Evolutionary conservation across 495 filamentous ascomycete species (phyloP), one percentile per base, ranked within the genome.

Genomic region (Aspergillus avenaceus): DNA sequence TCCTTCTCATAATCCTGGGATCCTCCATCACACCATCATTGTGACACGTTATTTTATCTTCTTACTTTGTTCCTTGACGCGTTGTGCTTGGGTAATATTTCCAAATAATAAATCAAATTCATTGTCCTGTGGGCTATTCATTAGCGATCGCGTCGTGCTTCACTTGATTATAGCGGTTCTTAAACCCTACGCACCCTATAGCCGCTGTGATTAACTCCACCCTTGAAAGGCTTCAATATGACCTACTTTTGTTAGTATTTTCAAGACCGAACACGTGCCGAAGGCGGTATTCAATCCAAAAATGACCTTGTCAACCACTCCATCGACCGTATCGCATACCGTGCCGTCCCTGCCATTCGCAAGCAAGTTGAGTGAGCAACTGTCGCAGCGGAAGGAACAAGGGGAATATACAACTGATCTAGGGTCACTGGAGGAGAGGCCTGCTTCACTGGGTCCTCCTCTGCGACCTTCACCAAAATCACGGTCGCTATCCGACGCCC

Each of bases 401-500:
- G 31, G 49, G 44, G 47, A 61, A 36, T 46, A 45, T 43, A 45
- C 45, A 45, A 48, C 48, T 32, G 28, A 50, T 42, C 40, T 41
- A 47, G 50, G 43, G 31, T 22, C 45, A 29, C 22, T 45, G 26
- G 51, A 34, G 11, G 53, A 55, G 19, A 56, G 51, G 49, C 41
- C 45, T 55, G 47, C 47, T 49, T 46, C 38, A 47, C 45, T 58
- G 34, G 43, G 58, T 46, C 43, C 44, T 36, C 46, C 64, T 37
- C 45, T 60, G 29, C 49, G 65, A 14, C 61, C 58, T 34, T 66
- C 66, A 22, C 63, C 69, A 22, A 73, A 71, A 44, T 65, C 67
- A 42, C 69, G 72, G 19, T 77, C 73, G 5, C 52, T 77, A 22
- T 74, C 72, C 29, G 73, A 77, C 55, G 72, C 68, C 3, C 55